Evolutionary conservation across 2,329 filamentous ascomycete genomes (phyloP).

Genomic region (Bisporella sp.): DNA sequence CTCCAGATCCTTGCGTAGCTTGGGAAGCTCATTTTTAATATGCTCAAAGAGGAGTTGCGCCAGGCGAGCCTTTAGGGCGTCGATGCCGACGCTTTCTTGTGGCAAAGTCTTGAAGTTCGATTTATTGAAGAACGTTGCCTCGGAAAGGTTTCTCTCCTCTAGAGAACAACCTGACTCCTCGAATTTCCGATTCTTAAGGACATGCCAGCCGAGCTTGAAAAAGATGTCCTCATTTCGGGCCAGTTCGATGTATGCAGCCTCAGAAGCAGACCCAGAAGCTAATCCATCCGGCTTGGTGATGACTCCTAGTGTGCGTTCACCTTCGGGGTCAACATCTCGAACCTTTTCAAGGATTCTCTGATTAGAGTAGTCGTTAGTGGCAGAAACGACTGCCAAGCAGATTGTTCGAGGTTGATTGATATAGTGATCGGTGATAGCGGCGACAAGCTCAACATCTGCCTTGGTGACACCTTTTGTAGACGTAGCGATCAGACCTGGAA

Average conservation of each 20-base stretch:
- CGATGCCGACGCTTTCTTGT: slow-evolving; percentile 19
- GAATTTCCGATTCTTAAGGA: slow-evolving; percentile 36
- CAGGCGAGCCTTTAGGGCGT: slow-evolving; percentile 17
- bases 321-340: slow-evolving; percentile 26
- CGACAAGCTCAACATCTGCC: slow-evolving; percentile 22
- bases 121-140: slow-evolving; percentile 17
- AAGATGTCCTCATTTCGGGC: slow-evolving; percentile 33
- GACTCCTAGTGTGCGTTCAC: slow-evolving; percentile 35
- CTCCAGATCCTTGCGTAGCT: slow-evolving; percentile 18
- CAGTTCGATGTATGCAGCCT: slow-evolving; percentile 29
- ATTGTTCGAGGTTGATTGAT: slow-evolving; percentile 36
- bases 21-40: slow-evolving; percentile 25
- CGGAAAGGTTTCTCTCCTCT: slow-evolving; percentile 15
- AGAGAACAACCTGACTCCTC: slow-evolving; percentile 29
- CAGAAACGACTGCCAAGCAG: slow-evolving; percentile 39
- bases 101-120: slow-evolving; percentile 23
- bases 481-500: slow-evolving; percentile 27
- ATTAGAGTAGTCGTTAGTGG: slow-evolving; percentile 34
- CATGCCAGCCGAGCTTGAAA: slow-evolving; percentile 42
- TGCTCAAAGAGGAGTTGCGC: slow-evolving; percentile 25
- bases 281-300: slow-evolving; percentile 39
- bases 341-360: slow-evolving; percentile 34
- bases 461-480: slow-evolving; percentile 18
- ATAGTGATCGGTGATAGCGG: slow-evolving; percentile 30
- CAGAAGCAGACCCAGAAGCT: slow-evolving; percentile 27